Conservation (phyloP, 2,329 filamentous ascomycete genomes). For the Penicillium vulpinum region DNA sequence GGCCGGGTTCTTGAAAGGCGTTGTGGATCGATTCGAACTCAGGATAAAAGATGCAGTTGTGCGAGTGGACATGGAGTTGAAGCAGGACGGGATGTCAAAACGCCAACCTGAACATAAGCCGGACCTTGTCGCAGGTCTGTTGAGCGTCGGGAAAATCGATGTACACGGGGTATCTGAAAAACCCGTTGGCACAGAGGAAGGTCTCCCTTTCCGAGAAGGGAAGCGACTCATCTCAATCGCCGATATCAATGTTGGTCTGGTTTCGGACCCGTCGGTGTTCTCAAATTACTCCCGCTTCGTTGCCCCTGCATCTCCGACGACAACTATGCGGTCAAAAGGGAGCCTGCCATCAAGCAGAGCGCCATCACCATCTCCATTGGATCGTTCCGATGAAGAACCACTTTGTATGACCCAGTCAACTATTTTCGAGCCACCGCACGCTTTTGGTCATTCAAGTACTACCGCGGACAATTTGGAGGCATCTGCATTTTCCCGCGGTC, state of each 20-base stretch:
- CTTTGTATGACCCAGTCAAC: slow-evolving; percentile 41
- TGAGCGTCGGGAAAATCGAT: slow-evolving; percentile 38
- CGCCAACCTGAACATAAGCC: slow-evolving; percentile 36
- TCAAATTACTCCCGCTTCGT: slow-evolving; percentile 45
- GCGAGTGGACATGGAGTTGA: slow-evolving; percentile 52
- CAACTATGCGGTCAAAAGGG: slow-evolving; percentile 35
- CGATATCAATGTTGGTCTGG: slow-evolving; percentile 47
- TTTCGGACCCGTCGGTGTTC: slow-evolving; percentile 53
- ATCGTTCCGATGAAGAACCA: slow-evolving; percentile 26
- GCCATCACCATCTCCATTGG: slow-evolving; percentile 28
- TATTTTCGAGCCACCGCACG: slow-evolving; percentile 36
- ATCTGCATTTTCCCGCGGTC: slow-evolving; percentile 38
- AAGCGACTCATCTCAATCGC: slow-evolving; percentile 49
- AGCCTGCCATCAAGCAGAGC: slow-evolving; percentile 31
- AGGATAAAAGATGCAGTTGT: slow-evolving; percentile 54
- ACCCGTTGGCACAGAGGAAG: slow-evolving; percentile 21
- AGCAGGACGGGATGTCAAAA: slow-evolving; percentile 40
- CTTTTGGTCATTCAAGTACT: background rate
- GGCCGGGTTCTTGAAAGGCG: slow-evolving; percentile 59
- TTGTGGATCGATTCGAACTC: slow-evolving; percentile 58
- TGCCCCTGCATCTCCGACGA: slow-evolving; percentile 33
- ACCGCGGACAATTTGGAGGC: slow-evolving; percentile 21
- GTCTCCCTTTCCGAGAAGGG: slow-evolving; percentile 30
- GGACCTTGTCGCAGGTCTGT: slow-evolving; percentile 38
- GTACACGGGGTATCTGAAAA: slow-evolving; percentile 33